Percentiles rank a stretch among this genome's conserved stretches.
Conservation (phyloP, 331 rosid species). For the Arachis monticola region DNA sequence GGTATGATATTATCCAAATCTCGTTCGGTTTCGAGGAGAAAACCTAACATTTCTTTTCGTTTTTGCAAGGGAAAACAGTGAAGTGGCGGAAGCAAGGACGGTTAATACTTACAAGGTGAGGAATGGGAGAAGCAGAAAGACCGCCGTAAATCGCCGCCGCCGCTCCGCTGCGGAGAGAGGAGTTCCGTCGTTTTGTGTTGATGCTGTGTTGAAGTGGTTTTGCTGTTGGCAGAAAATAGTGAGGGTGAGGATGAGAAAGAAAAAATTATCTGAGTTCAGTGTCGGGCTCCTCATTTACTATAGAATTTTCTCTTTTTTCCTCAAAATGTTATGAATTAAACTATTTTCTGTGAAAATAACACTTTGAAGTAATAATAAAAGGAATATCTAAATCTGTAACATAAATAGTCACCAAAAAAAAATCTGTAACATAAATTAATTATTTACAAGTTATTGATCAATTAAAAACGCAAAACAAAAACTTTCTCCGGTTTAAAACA, state of each 20-base stretch:
- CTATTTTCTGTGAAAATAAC: no score
- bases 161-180: conserved; percentile 33
- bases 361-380: no score
- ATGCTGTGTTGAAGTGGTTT: neutral
- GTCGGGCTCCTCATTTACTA: neutral
- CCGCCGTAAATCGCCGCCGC: conserved; percentile 34
- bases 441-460: no score
- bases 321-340: no score
- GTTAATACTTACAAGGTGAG: conserved; percentile 36
- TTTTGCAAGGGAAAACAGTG: neutral
- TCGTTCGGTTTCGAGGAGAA: neutral
- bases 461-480: no score
- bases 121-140: conserved; percentile 26
- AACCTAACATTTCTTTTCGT: conserved; percentile 1
- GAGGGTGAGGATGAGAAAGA: neutral
- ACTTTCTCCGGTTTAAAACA: no score
- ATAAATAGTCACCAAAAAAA: no score
- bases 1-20: neutral
- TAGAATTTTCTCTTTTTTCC: no score
- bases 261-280: neutral
- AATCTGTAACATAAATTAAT: no score
- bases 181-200: conserved; percentile 9
- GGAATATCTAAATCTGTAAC: no score
- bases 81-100: neutral
- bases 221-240: neutral